A percentile compares a stretch with the other conserved stretches of the same genome.
These are phyloP conservation scores for Aspergillus ibericus DNA, from an alignment of 2,329 filamentous ascomycete species.

Conservation along the genomic window DNA sequence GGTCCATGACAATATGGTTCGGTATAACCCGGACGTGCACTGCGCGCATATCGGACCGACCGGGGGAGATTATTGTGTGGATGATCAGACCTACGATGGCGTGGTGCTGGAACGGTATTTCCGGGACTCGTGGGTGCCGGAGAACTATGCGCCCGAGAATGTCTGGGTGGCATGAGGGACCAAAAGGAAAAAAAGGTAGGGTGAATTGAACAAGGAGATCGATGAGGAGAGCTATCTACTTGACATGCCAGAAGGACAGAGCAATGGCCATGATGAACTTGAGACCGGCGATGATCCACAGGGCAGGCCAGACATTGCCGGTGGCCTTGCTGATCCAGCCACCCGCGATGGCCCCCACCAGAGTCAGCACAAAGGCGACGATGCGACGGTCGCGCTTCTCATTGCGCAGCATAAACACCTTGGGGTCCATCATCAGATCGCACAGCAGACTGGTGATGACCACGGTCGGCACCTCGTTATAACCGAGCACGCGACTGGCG, in stretches of 20 bases:
- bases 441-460: constrained; percentile 35
- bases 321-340: constrained; percentile 32
- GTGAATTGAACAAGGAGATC: not conserved
- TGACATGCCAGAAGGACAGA: constrained; percentile 24
- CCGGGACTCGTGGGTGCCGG: constrained; percentile 24
- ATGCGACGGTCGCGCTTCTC: constrained; percentile 30
- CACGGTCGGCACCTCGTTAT: constrained; percentile 35
- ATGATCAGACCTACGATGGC: constrained; percentile 25
- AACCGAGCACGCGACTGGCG: constrained; percentile 28
- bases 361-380: constrained; percentile 26
- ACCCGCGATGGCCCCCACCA: constrained; percentile 29
- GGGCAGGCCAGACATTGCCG: constrained; percentile 20
- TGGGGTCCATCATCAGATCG: constrained; percentile 32
- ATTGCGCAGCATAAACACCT: constrained; percentile 28
- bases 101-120: constrained; percentile 29
- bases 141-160: constrained; percentile 22
- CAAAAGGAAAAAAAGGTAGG: not conserved
- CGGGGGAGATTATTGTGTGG: constrained; percentile 30
- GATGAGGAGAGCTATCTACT: not conserved
- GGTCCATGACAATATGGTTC: constrained; percentile 32
- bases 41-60: constrained; percentile 29
- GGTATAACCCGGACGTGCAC: constrained; percentile 26
- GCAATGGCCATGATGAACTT: constrained; percentile 21
- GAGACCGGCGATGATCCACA: constrained; percentile 28
- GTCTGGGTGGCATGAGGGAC: constrained; percentile 16